A percentile compares a stretch with the other conserved stretches of the same genome.
phyloP scores from a whole-genome alignment of 2,329 filamentous ascomycete species.

The Tolypocladium ophioglossoides region DNA sequence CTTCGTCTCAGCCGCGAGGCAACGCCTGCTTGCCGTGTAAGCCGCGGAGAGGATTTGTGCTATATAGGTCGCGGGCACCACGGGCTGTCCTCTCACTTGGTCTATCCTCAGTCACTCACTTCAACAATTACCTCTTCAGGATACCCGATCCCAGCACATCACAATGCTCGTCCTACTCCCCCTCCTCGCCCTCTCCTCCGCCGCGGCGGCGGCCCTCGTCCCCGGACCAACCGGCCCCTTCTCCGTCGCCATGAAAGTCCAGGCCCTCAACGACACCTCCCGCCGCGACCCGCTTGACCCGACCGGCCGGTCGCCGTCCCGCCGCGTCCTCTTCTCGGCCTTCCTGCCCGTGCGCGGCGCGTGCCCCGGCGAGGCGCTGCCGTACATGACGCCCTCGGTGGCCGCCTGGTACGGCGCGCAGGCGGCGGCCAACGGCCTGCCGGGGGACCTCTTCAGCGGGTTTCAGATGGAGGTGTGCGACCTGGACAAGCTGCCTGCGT shows the following conservation, averaged over 20 bases:
- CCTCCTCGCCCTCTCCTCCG: constrained; percentile 3
- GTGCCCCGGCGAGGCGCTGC: constrained; percentile 8
- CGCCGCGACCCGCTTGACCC: constrained; percentile 22
- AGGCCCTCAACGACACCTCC: constrained; percentile 16
- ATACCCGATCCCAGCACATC: no score
- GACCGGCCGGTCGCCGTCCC: constrained; percentile 11
- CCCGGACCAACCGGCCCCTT: constrained; percentile 19
- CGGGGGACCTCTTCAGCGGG: constrained; percentile 17
- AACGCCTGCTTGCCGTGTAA: not conserved
- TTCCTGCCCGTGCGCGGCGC: constrained; percentile 17
- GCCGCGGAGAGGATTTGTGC: not conserved
- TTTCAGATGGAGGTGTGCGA: constrained; percentile 17
- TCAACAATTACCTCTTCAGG: no score
- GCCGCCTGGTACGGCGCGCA: constrained; percentile 17
- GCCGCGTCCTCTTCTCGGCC: constrained; percentile 16
- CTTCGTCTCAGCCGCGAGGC: not conserved
- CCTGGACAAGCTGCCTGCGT: not conserved
- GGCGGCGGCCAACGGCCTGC: constrained; percentile 15
- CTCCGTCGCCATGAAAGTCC: constrained; percentile 13
- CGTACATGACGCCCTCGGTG: constrained; percentile 24
- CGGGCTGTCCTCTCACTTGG: not conserved
- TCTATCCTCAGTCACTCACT: not conserved
- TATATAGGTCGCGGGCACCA: not conserved
- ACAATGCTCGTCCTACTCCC: constrained; percentile 5
- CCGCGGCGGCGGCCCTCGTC: constrained; percentile 15